Evolutionary conservation across 2,329 filamentous ascomycete species (phyloP), one percentile per base, ranked within the genome.

Genomic region (Colletotrichum orchidophilum): DNA sequence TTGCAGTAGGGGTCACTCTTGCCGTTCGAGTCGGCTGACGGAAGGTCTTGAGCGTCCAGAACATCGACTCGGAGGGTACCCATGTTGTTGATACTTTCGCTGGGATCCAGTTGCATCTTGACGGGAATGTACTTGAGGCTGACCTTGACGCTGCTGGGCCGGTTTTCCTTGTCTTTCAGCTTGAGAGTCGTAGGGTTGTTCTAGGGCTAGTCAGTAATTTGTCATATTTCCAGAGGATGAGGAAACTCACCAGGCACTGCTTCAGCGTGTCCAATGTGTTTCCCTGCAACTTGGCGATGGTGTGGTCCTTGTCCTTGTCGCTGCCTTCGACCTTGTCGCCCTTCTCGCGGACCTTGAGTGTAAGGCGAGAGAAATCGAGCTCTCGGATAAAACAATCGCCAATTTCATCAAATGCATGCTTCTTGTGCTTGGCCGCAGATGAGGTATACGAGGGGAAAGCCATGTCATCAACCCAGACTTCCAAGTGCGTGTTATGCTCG

Each of bases 71-170:
- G 93, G 26, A 99, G 91, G 70, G 91, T 95, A 71, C 96, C 96
- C 90, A 97, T 97, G 83, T 99, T 99, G 89, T 98, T 98, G 87
- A 99, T 97, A 78, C 95, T 98, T 83, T 99, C 96, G 77, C 92
- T 94, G 0, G 96, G 93, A 77, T 99, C 95, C 59, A 99, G 92
- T 67, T 91, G 86, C 96, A 99, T 99, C 84, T 94, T 91, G 72
- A 98, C 91, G 0, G 96, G 96, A 27, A 99, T 91, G 80, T 97
- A 99, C 82, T 97, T 97, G 78, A 98, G 88, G 83, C 93, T 97
- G 78, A 99, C 93, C 75, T 92, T 97, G 79, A 99, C 88, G 78
- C 91, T 95, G 84, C 90, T 95, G 29, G 91, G 82, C 70, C 88
- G 88, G 62, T 95, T 95, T 52, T 96, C 89, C 21, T 93, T 91